These are phyloP conservation scores for Heterococcus sp. DNA, from an alignment of 108 stramenopile genomes.

Conservation along the genomic window DNA sequence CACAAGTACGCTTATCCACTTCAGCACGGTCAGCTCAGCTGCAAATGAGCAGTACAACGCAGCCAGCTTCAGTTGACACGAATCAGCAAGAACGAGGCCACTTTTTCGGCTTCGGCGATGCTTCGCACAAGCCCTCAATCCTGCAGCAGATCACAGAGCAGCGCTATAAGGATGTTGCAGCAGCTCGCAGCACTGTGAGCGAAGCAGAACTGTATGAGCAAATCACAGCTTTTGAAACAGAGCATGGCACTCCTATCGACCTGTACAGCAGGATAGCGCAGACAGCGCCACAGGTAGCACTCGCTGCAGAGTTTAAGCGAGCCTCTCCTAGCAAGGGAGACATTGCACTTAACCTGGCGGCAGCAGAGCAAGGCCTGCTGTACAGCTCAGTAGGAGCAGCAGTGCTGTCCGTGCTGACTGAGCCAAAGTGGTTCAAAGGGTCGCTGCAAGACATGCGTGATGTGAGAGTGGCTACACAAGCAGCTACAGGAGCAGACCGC, in stretches of 20 bases:
- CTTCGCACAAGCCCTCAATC: slow-evolving; percentile 37
- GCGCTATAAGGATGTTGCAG: slow-evolving; percentile 30
- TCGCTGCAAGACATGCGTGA: slow-evolving; percentile 62
- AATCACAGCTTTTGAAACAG: slow-evolving; percentile 20
- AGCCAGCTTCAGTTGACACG: background rate
- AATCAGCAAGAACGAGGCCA: slow-evolving; percentile 14
- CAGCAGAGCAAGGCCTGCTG: slow-evolving; percentile 73
- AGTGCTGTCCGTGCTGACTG: slow-evolving; percentile 88
- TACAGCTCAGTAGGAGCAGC: slow-evolving; percentile 83
- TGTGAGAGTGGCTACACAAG: slow-evolving; percentile 47
- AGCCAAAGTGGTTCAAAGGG: slow-evolving; percentile 90
- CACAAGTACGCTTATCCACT: no score
- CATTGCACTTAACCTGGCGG: slow-evolving; percentile 60
- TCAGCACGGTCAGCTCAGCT: no score
- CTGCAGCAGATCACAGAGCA: slow-evolving; percentile 45
- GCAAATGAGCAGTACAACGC: no score
- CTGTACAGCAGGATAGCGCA: slow-evolving; percentile 41
- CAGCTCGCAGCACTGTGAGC: slow-evolving; percentile 6
- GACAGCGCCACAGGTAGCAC: slow-evolving; percentile 36
- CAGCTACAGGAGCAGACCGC: slow-evolving; percentile 19
- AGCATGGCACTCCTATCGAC: slow-evolving; percentile 40
- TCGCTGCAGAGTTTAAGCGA: slow-evolving; percentile 98
- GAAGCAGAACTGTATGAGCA: slow-evolving; percentile 21
- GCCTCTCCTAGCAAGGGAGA: slow-evolving; percentile 90
- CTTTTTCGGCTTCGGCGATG: slow-evolving; percentile 38